Conservation (phyloP, 2,329 filamentous ascomycete genomes). For the Arthrobotrys entomopaga region DNA sequence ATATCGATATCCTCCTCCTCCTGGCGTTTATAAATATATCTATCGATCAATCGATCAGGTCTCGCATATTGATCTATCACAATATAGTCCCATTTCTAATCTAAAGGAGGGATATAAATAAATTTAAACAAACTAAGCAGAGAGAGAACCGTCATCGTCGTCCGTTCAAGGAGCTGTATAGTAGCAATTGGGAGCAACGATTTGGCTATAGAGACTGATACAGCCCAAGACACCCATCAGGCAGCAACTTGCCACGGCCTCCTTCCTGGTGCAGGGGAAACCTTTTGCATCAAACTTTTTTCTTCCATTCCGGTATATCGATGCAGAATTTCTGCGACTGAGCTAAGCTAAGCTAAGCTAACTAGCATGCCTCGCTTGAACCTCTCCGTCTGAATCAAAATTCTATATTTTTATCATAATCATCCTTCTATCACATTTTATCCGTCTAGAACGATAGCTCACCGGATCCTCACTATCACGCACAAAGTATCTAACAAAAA, state of each 20-base stretch:
- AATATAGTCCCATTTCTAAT: too few relatives aligned
- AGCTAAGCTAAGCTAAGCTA: neutral
- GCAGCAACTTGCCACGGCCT: neutral
- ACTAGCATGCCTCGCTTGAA: slow-evolving; percentile 26
- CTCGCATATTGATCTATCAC: too few relatives aligned
- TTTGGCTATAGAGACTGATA: neutral
- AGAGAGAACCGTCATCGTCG: too few relatives aligned
- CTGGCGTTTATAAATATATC: too few relatives aligned
- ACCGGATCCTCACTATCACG: too few relatives aligned
- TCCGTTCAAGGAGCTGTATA: too few relatives aligned
- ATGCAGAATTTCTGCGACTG: slow-evolving; percentile 5
- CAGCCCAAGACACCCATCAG: neutral
- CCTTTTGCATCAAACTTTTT: neutral
- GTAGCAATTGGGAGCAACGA: neutral
- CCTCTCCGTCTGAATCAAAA: neutral
- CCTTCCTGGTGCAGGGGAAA: neutral
- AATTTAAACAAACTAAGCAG: too few relatives aligned
- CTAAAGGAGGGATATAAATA: too few relatives aligned
- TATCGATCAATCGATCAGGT: too few relatives aligned
- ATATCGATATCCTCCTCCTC: too few relatives aligned
- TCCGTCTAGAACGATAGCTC: slow-evolving; percentile 20
- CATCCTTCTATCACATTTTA: slow-evolving; percentile 17
- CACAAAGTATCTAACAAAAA: too few relatives aligned
- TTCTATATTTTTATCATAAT: too few relatives aligned
- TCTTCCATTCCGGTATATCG: slow-evolving; percentile 14